Conservation (phyloP, 2,329 filamentous ascomycete genomes). For the Botrytis cinerea region DNA sequence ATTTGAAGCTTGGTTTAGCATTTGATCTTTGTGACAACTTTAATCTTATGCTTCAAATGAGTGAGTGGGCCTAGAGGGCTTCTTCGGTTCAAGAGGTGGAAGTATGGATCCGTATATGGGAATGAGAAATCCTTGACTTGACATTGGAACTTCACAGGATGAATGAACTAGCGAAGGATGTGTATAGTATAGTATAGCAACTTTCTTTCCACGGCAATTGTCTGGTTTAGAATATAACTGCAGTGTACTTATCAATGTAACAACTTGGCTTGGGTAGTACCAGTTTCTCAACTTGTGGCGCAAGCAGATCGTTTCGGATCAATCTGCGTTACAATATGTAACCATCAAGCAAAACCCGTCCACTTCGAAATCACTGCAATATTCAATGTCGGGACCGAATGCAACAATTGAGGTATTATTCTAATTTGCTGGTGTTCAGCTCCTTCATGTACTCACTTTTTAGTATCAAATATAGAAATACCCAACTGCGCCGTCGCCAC, state of each 20-base stretch:
- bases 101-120: background rate
- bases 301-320: background rate
- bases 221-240: no score
- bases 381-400: background rate
- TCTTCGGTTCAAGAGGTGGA: background rate
- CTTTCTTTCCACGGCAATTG: background rate
- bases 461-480: background rate
- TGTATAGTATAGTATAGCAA: background rate
- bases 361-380: background rate
- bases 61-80: background rate
- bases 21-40: background rate
- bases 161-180: background rate
- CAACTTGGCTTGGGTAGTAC: background rate
- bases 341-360: background rate
- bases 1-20: background rate
- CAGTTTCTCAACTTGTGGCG: background rate
- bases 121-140: background rate
- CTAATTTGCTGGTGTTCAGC: slow-evolving; percentile 3
- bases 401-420: background rate
- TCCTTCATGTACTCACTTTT: background rate
- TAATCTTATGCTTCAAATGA: background rate
- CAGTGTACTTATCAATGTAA: background rate
- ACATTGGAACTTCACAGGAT: background rate
- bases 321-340: background rate
- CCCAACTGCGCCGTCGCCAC: background rate